phyloP scores from a whole-genome alignment of 257 asterid species.

The Capsicum chinense region DNA sequence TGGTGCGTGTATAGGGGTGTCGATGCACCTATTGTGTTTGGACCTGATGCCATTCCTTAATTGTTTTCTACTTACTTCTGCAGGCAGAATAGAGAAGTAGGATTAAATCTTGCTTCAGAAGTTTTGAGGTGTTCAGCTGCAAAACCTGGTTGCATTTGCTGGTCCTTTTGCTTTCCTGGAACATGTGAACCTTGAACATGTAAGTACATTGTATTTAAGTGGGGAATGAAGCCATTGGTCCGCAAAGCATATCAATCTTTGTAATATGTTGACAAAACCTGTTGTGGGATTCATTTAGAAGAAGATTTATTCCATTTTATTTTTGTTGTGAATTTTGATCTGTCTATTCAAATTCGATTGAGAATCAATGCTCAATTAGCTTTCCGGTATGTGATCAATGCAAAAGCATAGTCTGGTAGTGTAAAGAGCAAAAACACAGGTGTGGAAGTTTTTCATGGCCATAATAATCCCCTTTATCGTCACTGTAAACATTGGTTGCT shows the following conservation, averaged over 20 bases:
- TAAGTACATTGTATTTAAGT: conserved; percentile 37
- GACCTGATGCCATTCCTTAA: not conserved
- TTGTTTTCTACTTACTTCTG: conserved; percentile 20
- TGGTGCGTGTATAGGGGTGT: not conserved
- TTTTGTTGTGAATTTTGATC: conserved; percentile 25
- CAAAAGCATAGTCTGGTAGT: not conserved
- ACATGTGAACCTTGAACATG: conserved; percentile 39
- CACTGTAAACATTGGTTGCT: conserved; percentile 42
- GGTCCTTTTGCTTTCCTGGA: conserved; percentile 38
- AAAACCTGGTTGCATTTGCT: conserved; percentile 37
- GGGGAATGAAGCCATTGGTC: conserved; percentile 85
- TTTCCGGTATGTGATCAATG: not conserved
- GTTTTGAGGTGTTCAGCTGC: conserved; percentile 32
- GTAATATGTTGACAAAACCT: conserved; percentile 43
- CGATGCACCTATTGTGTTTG: not conserved
- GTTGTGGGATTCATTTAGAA: conserved; percentile 35
- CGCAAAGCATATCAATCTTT: conserved; percentile 43
- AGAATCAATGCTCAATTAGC: not conserved
- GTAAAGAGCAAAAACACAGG: too few relatives aligned
- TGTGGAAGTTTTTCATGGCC: not conserved
- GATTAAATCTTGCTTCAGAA: conserved; percentile 28
- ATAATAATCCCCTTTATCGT: conserved; percentile 44
- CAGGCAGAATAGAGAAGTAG: conserved; percentile 43
- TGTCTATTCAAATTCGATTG: not conserved
- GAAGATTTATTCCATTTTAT: conserved; percentile 28